These are phyloP conservation scores for Arabidopsis arenosa DNA, from an alignment of 345 rosid genomes.

Conservation along the genomic window DNA sequence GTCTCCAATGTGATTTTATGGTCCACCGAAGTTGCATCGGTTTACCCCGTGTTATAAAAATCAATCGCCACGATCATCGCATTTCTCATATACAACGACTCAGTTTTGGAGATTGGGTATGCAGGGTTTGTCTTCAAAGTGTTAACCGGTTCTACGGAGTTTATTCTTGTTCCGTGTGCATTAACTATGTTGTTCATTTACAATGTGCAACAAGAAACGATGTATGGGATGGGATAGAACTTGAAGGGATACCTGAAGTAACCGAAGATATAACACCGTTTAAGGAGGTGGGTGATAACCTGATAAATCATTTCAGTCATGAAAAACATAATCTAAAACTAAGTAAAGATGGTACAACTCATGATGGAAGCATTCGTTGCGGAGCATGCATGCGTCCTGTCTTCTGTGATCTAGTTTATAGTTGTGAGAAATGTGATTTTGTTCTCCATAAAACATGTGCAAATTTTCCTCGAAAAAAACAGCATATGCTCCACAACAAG, in stretches of 20 bases:
- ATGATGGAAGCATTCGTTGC: neutral
- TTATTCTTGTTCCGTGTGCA: neutral
- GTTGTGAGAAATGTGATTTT: neutral
- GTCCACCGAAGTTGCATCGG: constrained; percentile 6
- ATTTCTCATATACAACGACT: neutral
- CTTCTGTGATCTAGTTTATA: neutral
- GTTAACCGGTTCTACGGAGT: neutral
- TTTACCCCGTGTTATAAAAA: neutral
- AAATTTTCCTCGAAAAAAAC: neutral
- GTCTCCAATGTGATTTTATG: constrained; percentile 1
- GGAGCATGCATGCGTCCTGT: neutral
- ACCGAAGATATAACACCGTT: neutral
- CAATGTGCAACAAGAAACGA: neutral
- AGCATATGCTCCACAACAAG: neutral
- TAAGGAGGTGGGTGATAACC: neutral
- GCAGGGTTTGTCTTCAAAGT: neutral
- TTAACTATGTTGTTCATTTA: no score
- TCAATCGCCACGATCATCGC: neutral
- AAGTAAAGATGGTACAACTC: neutral
- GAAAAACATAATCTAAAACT: neutral
- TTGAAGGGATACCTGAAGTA: no score
- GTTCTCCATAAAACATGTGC: neutral
- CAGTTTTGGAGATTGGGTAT: neutral
- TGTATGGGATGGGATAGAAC: no score
- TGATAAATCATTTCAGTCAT: neutral